These are phyloP conservation scores for Umbilicus rupestris DNA, from an alignment of 164 flowering plant genomes.

Conservation along the genomic window DNA sequence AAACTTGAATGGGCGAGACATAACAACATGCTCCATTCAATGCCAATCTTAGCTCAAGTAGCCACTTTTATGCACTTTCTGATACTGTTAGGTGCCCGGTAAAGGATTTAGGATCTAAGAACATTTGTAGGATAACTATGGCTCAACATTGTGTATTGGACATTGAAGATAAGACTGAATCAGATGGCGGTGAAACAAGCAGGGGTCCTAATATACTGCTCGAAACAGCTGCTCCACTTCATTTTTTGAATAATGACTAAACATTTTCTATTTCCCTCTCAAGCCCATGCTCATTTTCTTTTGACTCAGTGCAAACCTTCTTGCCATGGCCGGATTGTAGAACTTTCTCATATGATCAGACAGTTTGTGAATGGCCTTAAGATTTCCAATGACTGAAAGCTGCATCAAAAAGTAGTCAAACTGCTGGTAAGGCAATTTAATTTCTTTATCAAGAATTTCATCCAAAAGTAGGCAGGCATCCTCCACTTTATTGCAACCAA, in stretches of 20 bases:
- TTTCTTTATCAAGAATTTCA: slow-evolving; percentile 49
- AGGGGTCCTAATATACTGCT: neutral
- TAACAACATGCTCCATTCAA: neutral
- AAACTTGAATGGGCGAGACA: neutral
- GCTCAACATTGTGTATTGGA: neutral
- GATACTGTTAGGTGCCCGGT: neutral
- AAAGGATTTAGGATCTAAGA: neutral
- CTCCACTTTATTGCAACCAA: slow-evolving; percentile 34
- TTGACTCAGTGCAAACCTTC: slow-evolving; percentile 61
- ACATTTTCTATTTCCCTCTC: slow-evolving; percentile 37
- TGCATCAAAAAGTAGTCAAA: slow-evolving; percentile 65
- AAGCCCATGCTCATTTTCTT: slow-evolving; percentile 59
- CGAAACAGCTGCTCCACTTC: neutral
- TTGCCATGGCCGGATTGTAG: slow-evolving; percentile 81
- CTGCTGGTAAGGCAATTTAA: slow-evolving; percentile 62
- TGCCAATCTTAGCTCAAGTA: neutral
- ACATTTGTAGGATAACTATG: neutral
- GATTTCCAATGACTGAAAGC: slow-evolving; percentile 71
- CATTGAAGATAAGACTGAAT: neutral
- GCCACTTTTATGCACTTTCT: neutral
- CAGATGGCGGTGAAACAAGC: neutral
- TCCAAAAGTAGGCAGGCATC: slow-evolving; percentile 69
- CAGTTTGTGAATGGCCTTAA: slow-evolving; percentile 57
- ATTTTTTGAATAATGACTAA: neutral
- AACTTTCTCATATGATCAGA: slow-evolving; percentile 88